Evolutionary conservation across 345 rosid genomes (phyloP).

Genomic region (Salix koriyanagi): DNA sequence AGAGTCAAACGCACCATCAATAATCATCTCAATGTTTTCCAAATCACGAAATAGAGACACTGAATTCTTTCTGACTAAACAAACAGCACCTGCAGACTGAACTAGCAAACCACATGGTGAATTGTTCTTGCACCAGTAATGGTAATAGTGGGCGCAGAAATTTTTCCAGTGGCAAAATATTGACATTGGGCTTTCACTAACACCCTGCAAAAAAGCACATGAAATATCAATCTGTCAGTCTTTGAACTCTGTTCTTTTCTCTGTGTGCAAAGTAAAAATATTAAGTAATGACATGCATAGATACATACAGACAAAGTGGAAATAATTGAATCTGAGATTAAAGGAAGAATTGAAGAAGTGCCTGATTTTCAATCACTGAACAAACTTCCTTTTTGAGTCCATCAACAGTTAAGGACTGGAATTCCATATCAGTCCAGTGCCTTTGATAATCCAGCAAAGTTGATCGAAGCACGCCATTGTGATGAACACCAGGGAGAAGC

Average conservation of each 20-base stretch:
- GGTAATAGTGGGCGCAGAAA: slow-evolving; percentile 67
- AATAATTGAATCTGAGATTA: slow-evolving; percentile 8
- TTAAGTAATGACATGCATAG: neutral
- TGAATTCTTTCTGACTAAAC: slow-evolving; percentile 78
- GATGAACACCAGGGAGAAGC: slow-evolving; percentile 77
- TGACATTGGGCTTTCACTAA: slow-evolving; percentile 45
- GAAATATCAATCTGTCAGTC: slow-evolving; percentile 21
- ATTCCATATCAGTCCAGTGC: slow-evolving; percentile 79
- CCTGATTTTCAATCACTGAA: slow-evolving; percentile 79
- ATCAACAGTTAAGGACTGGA: slow-evolving; percentile 68
- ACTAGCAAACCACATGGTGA: slow-evolving; percentile 61
- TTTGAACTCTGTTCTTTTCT: slow-evolving; percentile 7
- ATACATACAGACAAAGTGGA: neutral
- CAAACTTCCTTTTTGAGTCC: slow-evolving; percentile 77
- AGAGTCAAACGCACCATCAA: slow-evolving; percentile 49
- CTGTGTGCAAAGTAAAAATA: neutral
- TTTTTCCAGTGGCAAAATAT: slow-evolving; percentile 66
- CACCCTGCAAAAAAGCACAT: slow-evolving; percentile 46
- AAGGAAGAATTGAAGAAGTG: slow-evolving; percentile 13
- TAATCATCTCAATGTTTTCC: slow-evolving; percentile 60
- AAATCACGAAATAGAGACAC: slow-evolving; percentile 63
- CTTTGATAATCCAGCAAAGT: slow-evolving; percentile 70
- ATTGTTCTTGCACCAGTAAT: slow-evolving; percentile 81
- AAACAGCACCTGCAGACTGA: slow-evolving; percentile 57
- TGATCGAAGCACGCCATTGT: slow-evolving; percentile 50